phyloP scores from a whole-genome alignment of 352 stramenopile species.

The Phytophthora syringae region DNA sequence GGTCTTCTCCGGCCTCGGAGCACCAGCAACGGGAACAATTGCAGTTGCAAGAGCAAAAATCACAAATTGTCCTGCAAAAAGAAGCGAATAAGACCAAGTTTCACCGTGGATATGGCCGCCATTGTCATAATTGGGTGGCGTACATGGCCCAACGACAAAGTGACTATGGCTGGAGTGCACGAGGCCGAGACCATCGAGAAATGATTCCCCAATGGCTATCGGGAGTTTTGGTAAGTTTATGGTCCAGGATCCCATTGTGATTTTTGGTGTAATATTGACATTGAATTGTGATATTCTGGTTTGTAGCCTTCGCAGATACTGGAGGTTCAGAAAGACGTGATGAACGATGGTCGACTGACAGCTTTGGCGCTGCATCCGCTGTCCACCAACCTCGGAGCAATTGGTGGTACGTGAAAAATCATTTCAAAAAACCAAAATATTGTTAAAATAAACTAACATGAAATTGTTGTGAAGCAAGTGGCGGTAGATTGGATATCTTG shows the following conservation, averaged over 20 bases:
- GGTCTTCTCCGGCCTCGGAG: constrained; percentile 24
- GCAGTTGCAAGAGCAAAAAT: constrained; percentile 27
- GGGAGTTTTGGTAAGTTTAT: constrained; percentile 28
- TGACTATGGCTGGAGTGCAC: constrained; percentile 39
- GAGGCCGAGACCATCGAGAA: constrained; percentile 25
- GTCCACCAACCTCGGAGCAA: constrained; percentile 40
- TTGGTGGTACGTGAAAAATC: constrained; percentile 31
- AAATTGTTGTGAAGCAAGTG: constrained; percentile 25
- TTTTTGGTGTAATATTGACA: not conserved
- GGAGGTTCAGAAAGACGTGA: constrained; percentile 26
- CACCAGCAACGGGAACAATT: constrained; percentile 26
- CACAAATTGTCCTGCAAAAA: constrained; percentile 12
- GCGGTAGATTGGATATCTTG: constrained; percentile 31
- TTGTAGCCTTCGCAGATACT: constrained; percentile 37
- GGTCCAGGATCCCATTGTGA: not conserved
- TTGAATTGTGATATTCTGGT: not conserved
- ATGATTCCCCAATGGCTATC: constrained; percentile 41
- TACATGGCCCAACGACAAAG: constrained; percentile 46
- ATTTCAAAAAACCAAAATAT: not conserved
- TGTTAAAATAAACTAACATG: not conserved
- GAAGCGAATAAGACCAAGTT: constrained; percentile 9
- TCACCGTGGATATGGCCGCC: constrained; percentile 8
- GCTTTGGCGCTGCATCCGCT: constrained; percentile 37
- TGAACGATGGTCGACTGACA: constrained; percentile 30
- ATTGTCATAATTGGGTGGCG: constrained; percentile 31